Evolutionary conservation across 495 filamentous ascomycete genomes (phyloP).

Genomic region (Hyaloscypha finlandica): DNA sequence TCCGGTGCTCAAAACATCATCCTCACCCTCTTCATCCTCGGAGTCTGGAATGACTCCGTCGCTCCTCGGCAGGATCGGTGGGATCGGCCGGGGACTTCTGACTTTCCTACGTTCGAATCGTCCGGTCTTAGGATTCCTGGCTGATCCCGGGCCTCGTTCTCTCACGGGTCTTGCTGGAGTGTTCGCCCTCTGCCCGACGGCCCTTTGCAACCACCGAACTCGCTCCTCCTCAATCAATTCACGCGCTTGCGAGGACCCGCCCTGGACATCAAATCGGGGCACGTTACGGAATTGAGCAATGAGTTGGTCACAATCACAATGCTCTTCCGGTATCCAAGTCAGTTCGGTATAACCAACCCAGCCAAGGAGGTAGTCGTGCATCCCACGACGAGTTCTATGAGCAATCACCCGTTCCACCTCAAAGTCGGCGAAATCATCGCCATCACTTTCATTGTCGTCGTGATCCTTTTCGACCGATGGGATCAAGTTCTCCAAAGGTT

Average conservation of each 20-base stretch:
- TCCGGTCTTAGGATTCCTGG: neutral
- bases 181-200: too few relatives aligned
- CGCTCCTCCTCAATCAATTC: too few relatives aligned
- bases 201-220: too few relatives aligned
- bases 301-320: conserved; percentile 5
- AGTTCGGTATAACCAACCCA: conserved; percentile 8
- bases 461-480: neutral
- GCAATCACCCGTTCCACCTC: conserved; percentile 11
- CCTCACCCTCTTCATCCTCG: neutral
- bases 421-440: neutral
- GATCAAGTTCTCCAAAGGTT: neutral
- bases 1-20: too few relatives aligned
- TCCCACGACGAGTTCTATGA: neutral
- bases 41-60: neutral
- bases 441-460: neutral
- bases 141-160: neutral
- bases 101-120: neutral
- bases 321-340: conserved; percentile 2
- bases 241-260: too few relatives aligned
- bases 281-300: neutral
- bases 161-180: neutral
- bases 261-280: neutral
- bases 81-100: neutral
- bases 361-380: neutral
- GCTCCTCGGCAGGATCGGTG: too few relatives aligned